Evolutionary conservation across 129 eudicot genomes (phyloP).

Genomic region (Oenanthe sinensis): DNA sequence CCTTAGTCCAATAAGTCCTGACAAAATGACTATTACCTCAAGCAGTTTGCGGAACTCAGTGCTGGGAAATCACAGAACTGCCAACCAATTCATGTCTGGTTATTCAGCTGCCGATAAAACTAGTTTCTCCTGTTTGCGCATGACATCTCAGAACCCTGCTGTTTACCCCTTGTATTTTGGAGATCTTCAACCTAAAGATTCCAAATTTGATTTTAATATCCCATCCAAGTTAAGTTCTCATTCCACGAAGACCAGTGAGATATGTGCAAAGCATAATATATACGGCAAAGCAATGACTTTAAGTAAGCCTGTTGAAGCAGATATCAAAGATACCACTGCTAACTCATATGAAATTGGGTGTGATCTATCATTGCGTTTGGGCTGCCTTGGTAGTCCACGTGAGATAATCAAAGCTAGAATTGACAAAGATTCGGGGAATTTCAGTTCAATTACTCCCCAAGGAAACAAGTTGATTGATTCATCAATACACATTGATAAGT

Average conservation of each 20-base stretch:
- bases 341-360: slow-evolving; percentile 32
- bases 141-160: slow-evolving; percentile 19
- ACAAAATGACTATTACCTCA: slow-evolving; percentile 26
- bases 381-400: slow-evolving; percentile 31
- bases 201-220: slow-evolving; percentile 13
- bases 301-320: slow-evolving; percentile 8
- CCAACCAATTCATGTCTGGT: slow-evolving; percentile 23
- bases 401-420: slow-evolving; percentile 7
- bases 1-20: slow-evolving; percentile 38
- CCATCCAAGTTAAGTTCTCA: slow-evolving; percentile 14
- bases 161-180: slow-evolving; percentile 52
- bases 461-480: slow-evolving; percentile 19
- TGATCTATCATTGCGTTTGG: slow-evolving; percentile 76
- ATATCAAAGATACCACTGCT: slow-evolving; percentile 11
- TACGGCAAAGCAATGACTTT: slow-evolving; percentile 13
- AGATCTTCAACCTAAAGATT: slow-evolving; percentile 18
- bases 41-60: slow-evolving; percentile 21
- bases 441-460: slow-evolving; percentile 20
- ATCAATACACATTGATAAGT: slow-evolving; percentile 14
- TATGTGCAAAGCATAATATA: slow-evolving; percentile 18
- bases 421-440: slow-evolving; percentile 12
- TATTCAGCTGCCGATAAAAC: slow-evolving; percentile 28
- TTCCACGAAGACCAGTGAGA: slow-evolving; percentile 16
- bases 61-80: slow-evolving; percentile 20
- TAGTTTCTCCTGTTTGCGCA: slow-evolving; percentile 24